Evolutionary conservation across 1,284 basidiomycete genomes (phyloP).

Genomic region (Boletus smithii): DNA sequence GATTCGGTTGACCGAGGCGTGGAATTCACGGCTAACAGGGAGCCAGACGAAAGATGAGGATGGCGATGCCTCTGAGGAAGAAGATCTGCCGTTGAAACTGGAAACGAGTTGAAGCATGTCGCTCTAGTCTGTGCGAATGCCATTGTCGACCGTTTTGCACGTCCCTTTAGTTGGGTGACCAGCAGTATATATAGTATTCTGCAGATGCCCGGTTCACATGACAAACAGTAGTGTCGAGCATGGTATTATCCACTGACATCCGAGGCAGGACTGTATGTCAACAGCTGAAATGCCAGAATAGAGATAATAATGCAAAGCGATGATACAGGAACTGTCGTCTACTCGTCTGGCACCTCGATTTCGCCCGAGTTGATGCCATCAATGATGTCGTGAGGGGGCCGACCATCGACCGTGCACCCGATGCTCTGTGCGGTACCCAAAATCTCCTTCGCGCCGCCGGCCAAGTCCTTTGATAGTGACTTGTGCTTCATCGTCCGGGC

Average conservation of each 20-base stretch:
- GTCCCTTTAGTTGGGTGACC: too few relatives aligned
- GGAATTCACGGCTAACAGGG: slow-evolving; percentile 29
- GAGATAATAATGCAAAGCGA: slow-evolving; percentile 15
- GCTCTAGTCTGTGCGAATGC: not conserved
- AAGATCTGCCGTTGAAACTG: slow-evolving; percentile 17
- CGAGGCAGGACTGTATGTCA: too few relatives aligned
- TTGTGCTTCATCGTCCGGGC: slow-evolving; percentile 96
- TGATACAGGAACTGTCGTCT: slow-evolving; percentile 39
- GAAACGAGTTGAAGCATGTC: slow-evolving; percentile 11
- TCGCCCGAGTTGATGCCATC: slow-evolving; percentile 95
- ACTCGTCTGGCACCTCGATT: slow-evolving; percentile 93
- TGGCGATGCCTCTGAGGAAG: slow-evolving; percentile 17
- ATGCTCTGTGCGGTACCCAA: slow-evolving; percentile 91
- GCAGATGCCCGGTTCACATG: not conserved
- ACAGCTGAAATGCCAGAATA: slow-evolving; percentile 8
- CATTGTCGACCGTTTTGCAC: too few relatives aligned
- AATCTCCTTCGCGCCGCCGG: slow-evolving; percentile 92
- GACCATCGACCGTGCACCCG: slow-evolving; percentile 96
- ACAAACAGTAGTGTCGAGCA: not conserved
- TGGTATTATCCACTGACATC: not conserved
- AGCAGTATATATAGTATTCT: not conserved
- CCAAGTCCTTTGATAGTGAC: slow-evolving; percentile 90
- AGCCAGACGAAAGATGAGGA: slow-evolving; percentile 25
- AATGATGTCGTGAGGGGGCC: slow-evolving; percentile 92
- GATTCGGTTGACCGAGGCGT: slow-evolving; percentile 29